A percentile compares a stretch with the other conserved stretches of the same genome.
These are phyloP conservation scores for Mucuna pruriens DNA, from an alignment of 306 rosid species.

Conservation along the genomic window DNA sequence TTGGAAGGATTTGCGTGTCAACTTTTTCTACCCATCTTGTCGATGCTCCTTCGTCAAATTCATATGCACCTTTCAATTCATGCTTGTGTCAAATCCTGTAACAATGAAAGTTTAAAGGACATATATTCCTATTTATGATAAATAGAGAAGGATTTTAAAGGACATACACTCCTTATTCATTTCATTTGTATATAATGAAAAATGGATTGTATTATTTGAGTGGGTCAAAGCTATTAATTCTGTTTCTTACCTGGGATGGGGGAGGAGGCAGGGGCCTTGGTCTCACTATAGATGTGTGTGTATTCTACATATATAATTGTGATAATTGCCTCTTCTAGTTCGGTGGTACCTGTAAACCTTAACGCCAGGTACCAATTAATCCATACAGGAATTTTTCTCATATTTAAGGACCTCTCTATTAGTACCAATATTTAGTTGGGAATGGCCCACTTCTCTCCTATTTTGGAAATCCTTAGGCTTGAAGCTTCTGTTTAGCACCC, in stretches of 20 bases:
- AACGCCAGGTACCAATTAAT: not conserved
- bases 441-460: not conserved
- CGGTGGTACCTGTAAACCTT: not conserved
- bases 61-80: not conserved
- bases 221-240: not conserved
- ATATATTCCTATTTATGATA: not conserved
- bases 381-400: not conserved
- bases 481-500: not conserved
- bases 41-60: not conserved
- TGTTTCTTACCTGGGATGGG: not conserved
- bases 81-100: not conserved
- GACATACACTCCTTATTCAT: not conserved
- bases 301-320: not conserved
- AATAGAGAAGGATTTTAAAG: not conserved
- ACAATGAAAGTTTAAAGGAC: not conserved
- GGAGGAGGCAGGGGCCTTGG: not conserved
- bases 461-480: not conserved
- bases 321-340: not conserved
- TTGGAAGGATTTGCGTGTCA: not conserved
- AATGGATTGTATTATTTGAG: not conserved
- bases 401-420: not conserved
- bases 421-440: not conserved
- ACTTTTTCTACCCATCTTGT: not conserved
- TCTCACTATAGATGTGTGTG: not conserved
- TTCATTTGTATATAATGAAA: conserved; percentile 13